These are phyloP conservation scores for Penicillium sp. DNA, from an alignment of 2,329 filamentous ascomycete genomes.

Conservation along the genomic window DNA sequence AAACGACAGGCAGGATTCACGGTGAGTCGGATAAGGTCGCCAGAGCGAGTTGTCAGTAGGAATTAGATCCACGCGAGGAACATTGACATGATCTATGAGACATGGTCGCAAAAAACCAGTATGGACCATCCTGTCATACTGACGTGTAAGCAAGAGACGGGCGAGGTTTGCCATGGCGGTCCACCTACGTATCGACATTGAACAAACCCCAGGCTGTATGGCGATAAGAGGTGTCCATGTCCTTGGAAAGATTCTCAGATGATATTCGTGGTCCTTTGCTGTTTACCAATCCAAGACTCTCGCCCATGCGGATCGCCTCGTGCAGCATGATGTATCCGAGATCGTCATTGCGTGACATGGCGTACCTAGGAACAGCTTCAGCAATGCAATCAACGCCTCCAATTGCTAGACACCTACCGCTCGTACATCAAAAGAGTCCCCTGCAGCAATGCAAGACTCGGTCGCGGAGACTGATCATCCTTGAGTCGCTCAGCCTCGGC, in stretches of 20 bases:
- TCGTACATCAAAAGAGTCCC: slow-evolving; percentile 36
- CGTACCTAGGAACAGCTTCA: slow-evolving; percentile 23
- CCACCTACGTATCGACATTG: slow-evolving; percentile 36
- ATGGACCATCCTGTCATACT: slow-evolving; percentile 30
- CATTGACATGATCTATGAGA: slow-evolving; percentile 32
- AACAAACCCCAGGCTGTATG: slow-evolving; percentile 37
- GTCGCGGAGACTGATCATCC: slow-evolving; percentile 17
- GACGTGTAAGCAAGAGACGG: neutral
- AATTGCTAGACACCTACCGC: slow-evolving; percentile 17
- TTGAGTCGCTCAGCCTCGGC: slow-evolving; percentile 34
- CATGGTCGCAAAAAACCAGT: slow-evolving; percentile 33
- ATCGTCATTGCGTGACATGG: slow-evolving; percentile 34
- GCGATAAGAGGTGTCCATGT: slow-evolving; percentile 30
- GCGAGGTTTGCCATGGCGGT: neutral
- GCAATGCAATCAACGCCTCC: neutral
- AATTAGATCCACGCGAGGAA: slow-evolving; percentile 18
- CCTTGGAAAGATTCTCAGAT: slow-evolving; percentile 21
- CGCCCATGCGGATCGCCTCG: slow-evolving; percentile 32
- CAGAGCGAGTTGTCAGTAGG: slow-evolving; percentile 23
- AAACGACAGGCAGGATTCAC: slow-evolving; percentile 23
- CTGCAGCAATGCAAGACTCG: slow-evolving; percentile 30
- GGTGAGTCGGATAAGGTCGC: slow-evolving; percentile 33
- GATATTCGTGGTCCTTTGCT: slow-evolving; percentile 19
- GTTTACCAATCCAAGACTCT: slow-evolving; percentile 31
- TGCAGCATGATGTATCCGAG: slow-evolving; percentile 36